Evolutionary conservation across 768 basidiomycete genomes (phyloP), one percentile per base, ranked within the genome.

Genomic region (Mycena pura): DNA sequence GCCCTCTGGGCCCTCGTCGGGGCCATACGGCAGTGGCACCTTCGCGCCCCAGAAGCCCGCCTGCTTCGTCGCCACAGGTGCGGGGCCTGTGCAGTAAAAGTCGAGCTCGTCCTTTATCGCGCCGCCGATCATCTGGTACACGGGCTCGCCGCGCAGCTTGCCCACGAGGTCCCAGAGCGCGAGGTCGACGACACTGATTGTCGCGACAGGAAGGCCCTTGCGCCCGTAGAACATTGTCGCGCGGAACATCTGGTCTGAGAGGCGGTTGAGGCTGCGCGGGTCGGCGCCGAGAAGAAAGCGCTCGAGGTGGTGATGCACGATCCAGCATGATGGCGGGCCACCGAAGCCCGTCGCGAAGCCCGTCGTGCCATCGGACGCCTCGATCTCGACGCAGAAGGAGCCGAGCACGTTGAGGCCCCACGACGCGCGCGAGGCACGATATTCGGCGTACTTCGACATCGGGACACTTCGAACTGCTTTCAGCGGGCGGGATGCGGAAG

Each of bases 121-220:
- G n/a, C 73, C 73, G 22, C 73, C 73, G 45, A 74, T 74, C 67
- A 74, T 68, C 66, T 74, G 70, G 55, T 74, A 74, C 31, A 74
- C 70, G 8, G 73, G 73, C 57, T 74, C 73, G 8, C 67, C 65
- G 19, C 73, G 65, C 19, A 74, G 60, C 60, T 74, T 74, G 21
- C 73, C 73, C 5, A 74, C 44, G 14, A 74, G 63, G 38, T 74
- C 73, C 73, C 73, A 74, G 24, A 74, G 63, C 25, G 73, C 73
- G n/a, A 74, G 68, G 39, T 74, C 73, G 13, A 74, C 67, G 51
- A 69, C 70, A 44, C 68, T 69, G 51, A 74, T 74, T n/a, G 69
- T 72, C 0, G 73, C 71, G 52, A 74, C 62, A 15, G 72, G 69
- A 17, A 74, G 68, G 44, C 73, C 73, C 39, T 74, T 74, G 22